Base-by-base conservation (phyloP, 306 rosid genomes). In the Prunus mira region DNA sequence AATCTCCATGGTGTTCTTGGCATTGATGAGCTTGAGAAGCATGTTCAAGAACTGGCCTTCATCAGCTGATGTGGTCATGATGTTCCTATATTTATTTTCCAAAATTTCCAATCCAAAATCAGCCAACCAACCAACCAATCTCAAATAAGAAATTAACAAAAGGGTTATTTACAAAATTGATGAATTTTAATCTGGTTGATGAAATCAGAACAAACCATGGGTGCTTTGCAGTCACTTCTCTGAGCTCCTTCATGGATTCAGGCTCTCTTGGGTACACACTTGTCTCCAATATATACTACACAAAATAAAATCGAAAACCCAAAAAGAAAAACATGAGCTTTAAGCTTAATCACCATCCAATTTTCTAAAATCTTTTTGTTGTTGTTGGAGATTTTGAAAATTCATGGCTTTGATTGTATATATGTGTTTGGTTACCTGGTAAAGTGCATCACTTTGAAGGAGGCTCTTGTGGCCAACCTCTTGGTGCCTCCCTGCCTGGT, bases 401-500 rank as follows among this genome's bases (percentile, higher is more conserved):
- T 38, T 38, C 43, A 38, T 1, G 43, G 1, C n/a, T 13, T 24
- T 60, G 51, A 47, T 47, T 22, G 57, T 46, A 60, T 11, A 1
- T 1, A 38, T 38, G 43, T 38, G 43, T 6, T 38, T 6, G 43
- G 56, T 50, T 82, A 87, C 97, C 97, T 93, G 98, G 68, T 89
- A 93, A 28, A 93, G 96, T 81, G 91, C 98, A 86, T 93, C 98
- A 75, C 97, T 93, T 61, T 91, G 98, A 46, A 93, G 84, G 76
- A 93, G 97, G 76, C 98, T 93, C 87, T 93, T 93, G 91, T 93
- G 98, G 81, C 98, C 98, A 72, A 93, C 98, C 79, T 91, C 98
- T 68, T 91, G 97, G 87, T 94, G 98, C 84, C 94, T 87, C 46
- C 86, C 87, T 69, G 86, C 78, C 81, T 93, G 87, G 41, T 61